Evolutionary conservation across 1,284 basidiomycete genomes (phyloP).

Genomic region (Sanghuangporus baumii): DNA sequence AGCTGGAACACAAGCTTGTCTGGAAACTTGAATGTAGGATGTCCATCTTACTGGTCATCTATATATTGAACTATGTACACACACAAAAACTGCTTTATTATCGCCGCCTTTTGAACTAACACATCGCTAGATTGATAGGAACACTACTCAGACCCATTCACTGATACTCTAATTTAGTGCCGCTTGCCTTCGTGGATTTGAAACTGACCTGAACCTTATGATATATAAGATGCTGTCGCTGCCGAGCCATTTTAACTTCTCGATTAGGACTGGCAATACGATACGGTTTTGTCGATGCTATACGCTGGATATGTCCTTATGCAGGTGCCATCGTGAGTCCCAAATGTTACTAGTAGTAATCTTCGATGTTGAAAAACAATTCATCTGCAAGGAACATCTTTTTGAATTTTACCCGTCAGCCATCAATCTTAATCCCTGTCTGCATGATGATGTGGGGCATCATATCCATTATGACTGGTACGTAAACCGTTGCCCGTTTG

Average conservation of each 20-base stretch:
- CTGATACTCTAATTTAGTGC: conserved; percentile 35
- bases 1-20: conserved; percentile 40
- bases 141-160: conserved; percentile 36
- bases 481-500: not conserved
- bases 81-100: conserved; percentile 13
- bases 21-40: conserved; percentile 44
- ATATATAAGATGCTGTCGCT: not conserved
- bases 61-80: conserved; percentile 51
- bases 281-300: conserved; percentile 66
- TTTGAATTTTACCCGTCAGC: conserved; percentile 63
- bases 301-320: conserved; percentile 32
- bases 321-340: conserved; percentile 48
- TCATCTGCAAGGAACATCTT: conserved; percentile 55
- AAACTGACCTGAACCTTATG: conserved; percentile 56
- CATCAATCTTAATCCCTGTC: conserved; percentile 65
- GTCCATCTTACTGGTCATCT: too few relatives aligned
- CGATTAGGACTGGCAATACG: conserved; percentile 52
- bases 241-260: not conserved
- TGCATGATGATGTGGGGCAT: conserved; percentile 72
- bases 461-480: conserved; percentile 58
- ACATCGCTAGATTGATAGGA: conserved; percentile 50
- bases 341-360: conserved; percentile 7
- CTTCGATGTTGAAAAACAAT: not conserved
- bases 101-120: not conserved
- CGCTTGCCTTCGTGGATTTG: conserved; percentile 64